Conservation (phyloP, 352 stramenopile species). For the Phytopythium kandeliae region DNA sequence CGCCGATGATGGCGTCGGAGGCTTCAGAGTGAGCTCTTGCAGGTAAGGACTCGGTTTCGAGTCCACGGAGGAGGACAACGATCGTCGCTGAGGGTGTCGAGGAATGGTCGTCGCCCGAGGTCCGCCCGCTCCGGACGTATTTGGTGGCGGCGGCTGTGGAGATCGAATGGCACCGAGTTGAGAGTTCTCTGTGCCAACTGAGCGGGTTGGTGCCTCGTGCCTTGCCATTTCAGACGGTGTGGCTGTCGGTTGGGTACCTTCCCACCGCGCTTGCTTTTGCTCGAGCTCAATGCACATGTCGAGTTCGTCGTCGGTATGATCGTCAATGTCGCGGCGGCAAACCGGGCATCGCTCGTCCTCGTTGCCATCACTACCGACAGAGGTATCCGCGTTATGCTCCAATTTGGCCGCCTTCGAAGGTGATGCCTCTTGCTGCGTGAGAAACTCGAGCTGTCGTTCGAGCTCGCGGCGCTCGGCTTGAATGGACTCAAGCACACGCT, state of each 20-base stretch:
- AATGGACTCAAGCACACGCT: conserved; percentile 22
- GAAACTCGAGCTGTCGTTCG: conserved; percentile 31
- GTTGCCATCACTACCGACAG: conserved; percentile 1
- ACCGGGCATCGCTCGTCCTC: conserved; percentile 44
- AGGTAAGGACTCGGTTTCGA: conserved; percentile 2
- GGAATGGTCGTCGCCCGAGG: neutral
- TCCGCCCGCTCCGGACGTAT: neutral
- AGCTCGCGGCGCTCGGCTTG: conserved; percentile 39
- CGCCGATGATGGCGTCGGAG: neutral
- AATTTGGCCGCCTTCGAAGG: conserved; percentile 2
- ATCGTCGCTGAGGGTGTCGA: neutral
- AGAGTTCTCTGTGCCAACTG: neutral
- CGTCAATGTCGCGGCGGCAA: conserved; percentile 43
- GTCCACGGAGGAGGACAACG: neutral
- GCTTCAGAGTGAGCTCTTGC: conserved; percentile 3
- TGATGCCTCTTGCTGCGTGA: conserved; percentile 10
- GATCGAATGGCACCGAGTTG: neutral
- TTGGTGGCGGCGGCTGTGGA: neutral
- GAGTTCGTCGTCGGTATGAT: conserved; percentile 49
- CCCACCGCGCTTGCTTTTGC: conserved; percentile 15
- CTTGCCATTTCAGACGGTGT: neutral
- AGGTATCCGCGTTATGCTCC: neutral
- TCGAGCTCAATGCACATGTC: conserved; percentile 60
- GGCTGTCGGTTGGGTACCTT: neutral
- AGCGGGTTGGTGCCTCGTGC: conserved; percentile 6